Evolutionary conservation across 2,329 filamentous ascomycete genomes (phyloP).

Genomic region (Cordyceps pruinosa): DNA sequence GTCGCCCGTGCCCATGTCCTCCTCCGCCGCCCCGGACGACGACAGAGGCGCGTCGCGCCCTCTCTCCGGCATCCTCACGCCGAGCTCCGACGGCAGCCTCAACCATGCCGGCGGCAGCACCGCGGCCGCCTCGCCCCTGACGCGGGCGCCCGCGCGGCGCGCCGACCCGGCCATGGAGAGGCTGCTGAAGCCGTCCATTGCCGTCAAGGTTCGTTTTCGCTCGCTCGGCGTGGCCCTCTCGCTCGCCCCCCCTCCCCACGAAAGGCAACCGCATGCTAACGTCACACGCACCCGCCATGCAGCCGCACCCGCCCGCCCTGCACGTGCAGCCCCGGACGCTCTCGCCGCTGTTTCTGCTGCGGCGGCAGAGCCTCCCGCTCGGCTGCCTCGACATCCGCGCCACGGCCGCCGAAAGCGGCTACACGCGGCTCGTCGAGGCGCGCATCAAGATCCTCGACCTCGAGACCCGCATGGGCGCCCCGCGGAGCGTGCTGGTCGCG

Average conservation of each 20-base stretch:
- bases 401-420: slow-evolving; percentile 43
- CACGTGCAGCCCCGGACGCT: slow-evolving; percentile 47
- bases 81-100: slow-evolving; percentile 32
- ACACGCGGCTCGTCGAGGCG: slow-evolving; percentile 52
- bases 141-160: slow-evolving; percentile 29
- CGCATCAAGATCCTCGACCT: slow-evolving; percentile 57
- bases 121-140: slow-evolving; percentile 22
- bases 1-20: slow-evolving; percentile 23
- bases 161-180: slow-evolving; percentile 40
- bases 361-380: slow-evolving; percentile 53
- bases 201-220: slow-evolving; percentile 43
- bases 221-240: background rate
- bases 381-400: slow-evolving; percentile 52
- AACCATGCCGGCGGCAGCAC: slow-evolving; percentile 24
- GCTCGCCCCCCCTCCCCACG: background rate
- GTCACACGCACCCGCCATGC: background rate
- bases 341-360: slow-evolving; percentile 55
- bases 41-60: slow-evolving; percentile 47
- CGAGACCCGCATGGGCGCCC: slow-evolving; percentile 50
- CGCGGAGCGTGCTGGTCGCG: slow-evolving; percentile 53
- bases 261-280: background rate
- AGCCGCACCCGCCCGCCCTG: slow-evolving; percentile 51
- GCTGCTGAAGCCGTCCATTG: slow-evolving; percentile 44
- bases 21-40: slow-evolving; percentile 26
- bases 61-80: slow-evolving; percentile 34